Evolutionary conservation across 2,329 filamentous ascomycete genomes (phyloP).

Genomic region (Akanthomyces muscarius): DNA sequence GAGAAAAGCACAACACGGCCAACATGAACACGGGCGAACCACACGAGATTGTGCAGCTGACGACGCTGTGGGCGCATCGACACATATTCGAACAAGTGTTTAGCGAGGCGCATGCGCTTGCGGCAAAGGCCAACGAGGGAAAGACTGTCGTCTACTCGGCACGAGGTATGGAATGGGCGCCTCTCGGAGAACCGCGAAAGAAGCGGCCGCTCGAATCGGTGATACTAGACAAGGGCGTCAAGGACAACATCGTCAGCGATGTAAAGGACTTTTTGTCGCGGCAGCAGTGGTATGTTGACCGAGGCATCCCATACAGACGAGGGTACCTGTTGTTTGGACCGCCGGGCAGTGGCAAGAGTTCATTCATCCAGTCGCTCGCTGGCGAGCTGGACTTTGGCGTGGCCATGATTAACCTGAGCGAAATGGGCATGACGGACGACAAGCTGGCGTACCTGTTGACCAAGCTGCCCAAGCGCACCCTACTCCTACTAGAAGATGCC

Average conservation of each 20-base stretch:
- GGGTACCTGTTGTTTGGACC: slow-evolving; percentile 88
- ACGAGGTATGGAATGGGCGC: slow-evolving; percentile 77
- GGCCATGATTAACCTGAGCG: slow-evolving; percentile 86
- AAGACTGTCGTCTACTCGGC: slow-evolving; percentile 91
- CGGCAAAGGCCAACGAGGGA: slow-evolving; percentile 76
- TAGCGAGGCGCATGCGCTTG: slow-evolving; percentile 76
- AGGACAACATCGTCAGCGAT: slow-evolving; percentile 74
- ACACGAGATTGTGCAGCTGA: slow-evolving; percentile 90
- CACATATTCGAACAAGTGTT: slow-evolving; percentile 90
- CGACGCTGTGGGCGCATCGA: slow-evolving; percentile 83
- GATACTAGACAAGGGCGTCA: slow-evolving; percentile 76
- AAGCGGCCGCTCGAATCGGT: slow-evolving; percentile 89
- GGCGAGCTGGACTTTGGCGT: slow-evolving; percentile 91
- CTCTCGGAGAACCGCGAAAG: slow-evolving; percentile 76
- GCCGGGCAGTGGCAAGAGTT: slow-evolving; percentile 88
- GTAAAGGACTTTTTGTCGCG: slow-evolving; percentile 77
- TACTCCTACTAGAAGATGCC: slow-evolving; percentile 83
- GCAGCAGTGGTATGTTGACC: slow-evolving; percentile 84
- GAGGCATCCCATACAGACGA: slow-evolving; percentile 88
- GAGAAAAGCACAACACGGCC: slow-evolving; percentile 80
- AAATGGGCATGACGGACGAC: slow-evolving; percentile 85
- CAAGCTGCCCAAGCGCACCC: slow-evolving; percentile 75
- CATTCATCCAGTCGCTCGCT: slow-evolving; percentile 91
- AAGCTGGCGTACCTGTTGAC: slow-evolving; percentile 81
- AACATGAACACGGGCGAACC: slow-evolving; percentile 81